Evolutionary conservation across 371 early-diverging fungal genomes (phyloP), one percentile per base, ranked within the genome.

Genomic region (Mucor sp.): DNA sequence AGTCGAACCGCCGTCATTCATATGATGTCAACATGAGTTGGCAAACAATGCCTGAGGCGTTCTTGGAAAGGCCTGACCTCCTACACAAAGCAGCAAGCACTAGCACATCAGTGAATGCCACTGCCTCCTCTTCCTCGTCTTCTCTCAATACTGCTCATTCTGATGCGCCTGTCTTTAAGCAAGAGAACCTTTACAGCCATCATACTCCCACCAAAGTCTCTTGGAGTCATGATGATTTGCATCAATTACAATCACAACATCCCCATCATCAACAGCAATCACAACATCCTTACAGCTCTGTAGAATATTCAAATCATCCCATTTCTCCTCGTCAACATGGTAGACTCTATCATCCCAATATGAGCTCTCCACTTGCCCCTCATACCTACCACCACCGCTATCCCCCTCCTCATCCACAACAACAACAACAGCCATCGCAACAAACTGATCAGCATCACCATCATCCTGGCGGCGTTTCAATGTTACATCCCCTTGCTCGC

Each of bases 11-110:
- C 23, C 73, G 83, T 9, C 72, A 82, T 58, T 82, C 83, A 9
- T 80, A 80, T 55, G 80, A 80, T 70, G 74, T 77, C 1, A 77
- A 65, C 65, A 80, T 80, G 77, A 68, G 67, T 27, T 82, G 83
- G 83, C 69, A 76, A 23, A 73, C 76, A 1, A 77, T 80, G 77
- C 78, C 78, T 14, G 71, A 74, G 47, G 62, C 76, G 0, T 79
- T 79, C 33, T 47, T 74, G 30, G 78, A 77, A 30, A 62, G 81
- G 39, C 62, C 72, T 25, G 68, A 71, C 43, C 69, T 74, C 43
- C 69, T 67, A 55, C 58, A 58, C 19, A 74, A 69, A n/a, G 44
- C 44, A 44, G 17, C 21, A 23, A 37, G 3, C 47, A 30, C 25
- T 8, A 35, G 59, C 44, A 59, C 63, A 61, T 6, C 74, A 62